Evolutionary conservation across 768 basidiomycete genomes (phyloP).

Genomic region (Boletus subparvulus): DNA sequence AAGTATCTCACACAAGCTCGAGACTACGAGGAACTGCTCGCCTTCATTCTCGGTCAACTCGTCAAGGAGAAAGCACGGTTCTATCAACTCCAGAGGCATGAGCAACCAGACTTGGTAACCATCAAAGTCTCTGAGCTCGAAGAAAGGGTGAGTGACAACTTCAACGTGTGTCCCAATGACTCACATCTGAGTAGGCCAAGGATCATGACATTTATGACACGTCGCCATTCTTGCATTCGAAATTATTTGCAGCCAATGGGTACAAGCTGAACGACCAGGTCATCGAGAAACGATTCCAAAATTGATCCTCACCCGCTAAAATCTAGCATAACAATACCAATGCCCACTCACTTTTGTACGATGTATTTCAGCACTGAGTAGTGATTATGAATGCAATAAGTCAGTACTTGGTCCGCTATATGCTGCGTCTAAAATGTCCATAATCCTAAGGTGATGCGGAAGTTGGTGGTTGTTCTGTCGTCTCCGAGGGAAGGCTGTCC

Average conservation of each 20-base stretch:
- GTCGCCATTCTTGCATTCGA: constrained; percentile 79
- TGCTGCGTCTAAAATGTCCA: constrained; percentile 23
- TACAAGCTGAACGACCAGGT: constrained; percentile 66
- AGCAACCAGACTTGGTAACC: constrained; percentile 74
- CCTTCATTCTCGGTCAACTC: constrained; percentile 91
- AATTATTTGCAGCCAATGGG: constrained; percentile 84
- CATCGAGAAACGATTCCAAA: constrained; percentile 75
- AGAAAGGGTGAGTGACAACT: constrained; percentile 60
- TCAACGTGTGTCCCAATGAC: neutral
- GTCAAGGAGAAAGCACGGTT: constrained; percentile 91
- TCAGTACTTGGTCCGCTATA: constrained; percentile 16
- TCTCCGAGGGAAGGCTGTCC: constrained; percentile 8
- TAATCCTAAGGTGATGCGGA: constrained; percentile 20
- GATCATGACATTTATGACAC: constrained; percentile 96
- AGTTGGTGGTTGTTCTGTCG: constrained; percentile 7
- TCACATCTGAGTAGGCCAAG: constrained; percentile 63
- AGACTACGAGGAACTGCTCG: constrained; percentile 93
- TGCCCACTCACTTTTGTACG: constrained; percentile 11
- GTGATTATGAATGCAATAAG: constrained; percentile 32
- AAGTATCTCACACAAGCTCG: constrained; percentile 96
- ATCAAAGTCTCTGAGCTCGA: constrained; percentile 84
- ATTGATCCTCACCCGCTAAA: constrained; percentile 16
- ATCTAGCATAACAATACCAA: constrained; percentile 3
- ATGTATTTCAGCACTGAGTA: constrained; percentile 27
- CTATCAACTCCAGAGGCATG: constrained; percentile 71